A percentile compares a stretch with the other conserved stretches of the same genome.
Conservation (phyloP, 306 rosid species). For the Astragalus glycyphyllos region DNA sequence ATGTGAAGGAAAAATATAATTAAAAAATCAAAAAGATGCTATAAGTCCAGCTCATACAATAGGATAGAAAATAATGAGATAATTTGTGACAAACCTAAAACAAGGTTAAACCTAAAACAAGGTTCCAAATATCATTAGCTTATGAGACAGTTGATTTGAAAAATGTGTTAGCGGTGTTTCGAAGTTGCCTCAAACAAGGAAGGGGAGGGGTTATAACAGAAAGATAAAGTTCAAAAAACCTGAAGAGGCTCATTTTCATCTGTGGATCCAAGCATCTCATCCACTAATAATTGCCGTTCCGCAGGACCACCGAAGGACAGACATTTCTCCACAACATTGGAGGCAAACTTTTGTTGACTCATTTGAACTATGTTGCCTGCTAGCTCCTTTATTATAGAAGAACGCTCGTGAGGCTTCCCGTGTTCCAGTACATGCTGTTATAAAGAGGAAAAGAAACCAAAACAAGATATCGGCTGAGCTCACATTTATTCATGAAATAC, state of each 20-base stretch:
- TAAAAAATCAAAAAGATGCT: background rate
- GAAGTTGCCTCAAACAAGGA: background rate
- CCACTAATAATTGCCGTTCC: slow-evolving; percentile 82
- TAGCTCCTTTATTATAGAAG: slow-evolving; percentile 84
- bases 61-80: background rate
- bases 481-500: background rate
- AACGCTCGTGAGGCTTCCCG: slow-evolving; percentile 91
- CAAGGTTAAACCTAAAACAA: background rate
- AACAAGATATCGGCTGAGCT: slow-evolving; percentile 18
- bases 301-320: slow-evolving; percentile 86
- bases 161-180: background rate
- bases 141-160: background rate
- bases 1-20: too few relatives aligned
- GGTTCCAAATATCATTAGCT: background rate
- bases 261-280: slow-evolving; percentile 94
- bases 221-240: slow-evolving; percentile 31
- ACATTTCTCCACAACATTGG: slow-evolving; percentile 68
- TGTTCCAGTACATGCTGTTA: slow-evolving; percentile 86
- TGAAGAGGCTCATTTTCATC: slow-evolving; percentile 99
- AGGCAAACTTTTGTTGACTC: slow-evolving; percentile 30
- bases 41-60: background rate
- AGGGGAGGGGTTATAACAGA: background rate
- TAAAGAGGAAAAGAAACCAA: background rate
- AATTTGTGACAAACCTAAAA: background rate
- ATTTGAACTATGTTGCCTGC: slow-evolving; percentile 80